Evolutionary conservation across 768 basidiomycete species (phyloP), one percentile per base, ranked within the genome.

Genomic region (Dentipellis sp.): DNA sequence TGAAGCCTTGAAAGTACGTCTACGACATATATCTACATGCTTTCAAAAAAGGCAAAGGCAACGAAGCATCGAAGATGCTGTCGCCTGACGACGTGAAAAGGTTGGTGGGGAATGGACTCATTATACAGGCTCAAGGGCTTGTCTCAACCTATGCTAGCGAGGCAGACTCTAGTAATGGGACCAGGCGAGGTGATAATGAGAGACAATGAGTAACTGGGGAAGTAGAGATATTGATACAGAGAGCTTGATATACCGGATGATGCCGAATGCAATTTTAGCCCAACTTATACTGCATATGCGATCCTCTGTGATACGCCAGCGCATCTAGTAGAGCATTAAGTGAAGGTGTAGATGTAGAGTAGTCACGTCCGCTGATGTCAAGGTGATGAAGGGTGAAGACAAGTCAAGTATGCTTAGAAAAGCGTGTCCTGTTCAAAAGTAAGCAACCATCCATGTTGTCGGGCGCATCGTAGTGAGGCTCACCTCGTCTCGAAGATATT

Each of bases 401-500:
- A 54, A 35, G 17, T 35, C 22, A 1, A 12, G 16, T 12, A 1
- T 8, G 37, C 23, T 65, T 55, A 91, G 70, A 92, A 91, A 45
- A 92, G 74, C 11, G 88, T 91, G 64, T 92, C 90, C 90, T 88
- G 60, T 6, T 52, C 57, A 40, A 61, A 34, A 45, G 52, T 55
- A 3, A 29, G 29, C 6, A 29, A 29, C 29, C 3, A 6, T 29
- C 29, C 29, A 29, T 29, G 6, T 10, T n/a, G 17, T 46, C 46
- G 60, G 52, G 22, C 22, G 19, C 16, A 9, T 49, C 49, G 49
- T 51, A 36, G 14, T 59, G 21, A 10, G 7, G 10, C 74, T 65
- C 57, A 91, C 94, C 78, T 97, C 97, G 67, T 99, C 97, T 64
- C 97, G 85, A 34, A 99, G 74, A 69, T 98, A 99, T 75, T 99